A percentile compares a stretch with the other conserved stretches of the same genome.
phyloP scores from a whole-genome alignment of 306 rosid genomes.

The Medicago truncatula region DNA sequence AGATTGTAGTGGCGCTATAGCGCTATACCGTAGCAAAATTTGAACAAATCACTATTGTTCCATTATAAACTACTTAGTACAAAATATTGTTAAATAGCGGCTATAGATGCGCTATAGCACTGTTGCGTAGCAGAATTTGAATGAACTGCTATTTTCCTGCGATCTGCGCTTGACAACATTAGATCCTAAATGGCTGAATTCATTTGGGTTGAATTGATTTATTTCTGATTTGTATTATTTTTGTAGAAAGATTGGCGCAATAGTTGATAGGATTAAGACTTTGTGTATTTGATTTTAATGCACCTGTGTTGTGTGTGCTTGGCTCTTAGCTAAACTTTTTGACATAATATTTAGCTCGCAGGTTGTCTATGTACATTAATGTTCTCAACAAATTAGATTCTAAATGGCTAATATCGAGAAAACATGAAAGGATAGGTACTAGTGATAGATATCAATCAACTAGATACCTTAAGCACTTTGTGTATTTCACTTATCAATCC shows the following conservation, averaged over 20 bases:
- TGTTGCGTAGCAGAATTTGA: no score
- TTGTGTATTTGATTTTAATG: conserved; percentile 14
- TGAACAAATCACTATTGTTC: no score
- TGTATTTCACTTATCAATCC: neutral
- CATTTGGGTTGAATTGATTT: neutral
- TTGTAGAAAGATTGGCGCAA: conserved; percentile 7
- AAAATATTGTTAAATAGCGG: no score
- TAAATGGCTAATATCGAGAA: neutral
- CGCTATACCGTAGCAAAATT: no score
- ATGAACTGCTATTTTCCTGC: no score
- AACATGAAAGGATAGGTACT: neutral
- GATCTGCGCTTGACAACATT: no score
- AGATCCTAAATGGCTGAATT: no score
- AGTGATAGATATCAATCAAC: neutral
- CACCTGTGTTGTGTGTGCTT: conserved; percentile 1
- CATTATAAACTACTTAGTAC: no score
- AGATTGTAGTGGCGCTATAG: no score
- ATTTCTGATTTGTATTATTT: neutral
- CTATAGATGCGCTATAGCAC: no score
- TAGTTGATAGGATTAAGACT: neutral
- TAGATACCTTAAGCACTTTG: neutral
- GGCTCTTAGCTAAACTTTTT: conserved; percentile 19
- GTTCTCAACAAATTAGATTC: neutral
- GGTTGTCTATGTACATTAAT: neutral
- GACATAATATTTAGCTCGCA: neutral